These are phyloP conservation scores for Ophiostoma piceae DNA, from an alignment of 2,329 filamentous ascomycete species.

Conservation along the genomic window DNA sequence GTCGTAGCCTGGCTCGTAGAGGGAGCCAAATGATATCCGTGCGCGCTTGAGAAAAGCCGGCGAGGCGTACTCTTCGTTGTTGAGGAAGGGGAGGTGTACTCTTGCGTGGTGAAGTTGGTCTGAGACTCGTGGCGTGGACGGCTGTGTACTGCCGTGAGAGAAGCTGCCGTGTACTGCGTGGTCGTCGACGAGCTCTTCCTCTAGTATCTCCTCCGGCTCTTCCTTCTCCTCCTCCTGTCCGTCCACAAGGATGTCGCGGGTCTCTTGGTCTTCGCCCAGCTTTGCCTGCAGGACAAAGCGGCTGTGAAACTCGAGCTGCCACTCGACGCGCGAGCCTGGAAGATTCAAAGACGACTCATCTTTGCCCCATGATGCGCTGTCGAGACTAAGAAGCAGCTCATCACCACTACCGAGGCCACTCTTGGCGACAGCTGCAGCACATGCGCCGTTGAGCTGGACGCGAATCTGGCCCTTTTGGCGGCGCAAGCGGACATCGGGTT, in stretches of 20 bases:
- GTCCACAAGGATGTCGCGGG: slow-evolving; percentile 51
- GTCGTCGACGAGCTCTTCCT: neutral
- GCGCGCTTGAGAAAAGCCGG: slow-evolving; percentile 74
- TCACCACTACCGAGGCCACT: slow-evolving; percentile 73
- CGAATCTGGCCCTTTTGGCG: slow-evolving; percentile 74
- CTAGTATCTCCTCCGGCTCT: neutral
- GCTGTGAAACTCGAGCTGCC: slow-evolving; percentile 53
- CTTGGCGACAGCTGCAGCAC: slow-evolving; percentile 63
- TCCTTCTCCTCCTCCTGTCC: slow-evolving; percentile 33
- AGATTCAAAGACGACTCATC: slow-evolving; percentile 45
- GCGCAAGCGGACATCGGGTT: slow-evolving; percentile 77
- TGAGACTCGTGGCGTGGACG: slow-evolving; percentile 25
- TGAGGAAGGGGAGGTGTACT: neutral
- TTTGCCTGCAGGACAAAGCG: slow-evolving; percentile 47
- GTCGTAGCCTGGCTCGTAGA: slow-evolving; percentile 60
- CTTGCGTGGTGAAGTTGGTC: slow-evolving; percentile 8
- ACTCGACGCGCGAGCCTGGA: slow-evolving; percentile 50
- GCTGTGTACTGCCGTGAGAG: neutral
- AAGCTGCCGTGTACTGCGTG: neutral
- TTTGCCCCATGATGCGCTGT: slow-evolving; percentile 61
- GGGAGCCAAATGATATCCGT: slow-evolving; percentile 62
- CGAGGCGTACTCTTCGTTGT: slow-evolving; percentile 58
- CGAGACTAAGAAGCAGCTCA: slow-evolving; percentile 62
- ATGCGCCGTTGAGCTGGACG: slow-evolving; percentile 64
- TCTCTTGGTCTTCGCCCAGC: slow-evolving; percentile 43